Percentiles rank a stretch among this genome's conserved stretches.
Evolutionary conservation across 805 yeast species (phyloP).

Genomic region (Debaryomyces tyrocola): DNA sequence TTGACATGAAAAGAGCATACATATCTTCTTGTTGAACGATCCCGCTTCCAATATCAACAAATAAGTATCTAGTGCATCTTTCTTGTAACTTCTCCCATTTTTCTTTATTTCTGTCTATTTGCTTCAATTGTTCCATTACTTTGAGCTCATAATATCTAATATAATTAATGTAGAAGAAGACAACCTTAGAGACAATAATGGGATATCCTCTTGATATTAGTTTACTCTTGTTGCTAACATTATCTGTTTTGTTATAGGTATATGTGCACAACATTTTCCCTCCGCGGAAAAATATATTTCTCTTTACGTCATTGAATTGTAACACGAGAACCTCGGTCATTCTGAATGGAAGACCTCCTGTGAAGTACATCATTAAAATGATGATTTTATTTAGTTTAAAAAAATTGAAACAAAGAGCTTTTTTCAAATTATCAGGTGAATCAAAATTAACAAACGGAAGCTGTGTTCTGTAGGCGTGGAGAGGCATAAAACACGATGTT

Average conservation of each 20-base stretch:
- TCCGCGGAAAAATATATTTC: neutral
- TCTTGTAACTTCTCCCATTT: neutral
- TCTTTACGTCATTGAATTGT: neutral
- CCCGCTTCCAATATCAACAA: neutral
- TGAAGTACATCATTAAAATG: neutral
- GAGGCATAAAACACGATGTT: too few relatives aligned
- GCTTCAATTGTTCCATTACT: conserved; percentile 1
- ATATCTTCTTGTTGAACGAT: neutral
- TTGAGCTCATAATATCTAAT: neutral
- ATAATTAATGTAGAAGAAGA: neutral
- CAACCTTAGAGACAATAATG: too few relatives aligned
- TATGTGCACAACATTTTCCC: neutral
- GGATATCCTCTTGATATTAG: too few relatives aligned
- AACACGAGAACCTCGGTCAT: neutral
- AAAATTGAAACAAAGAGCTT: neutral
- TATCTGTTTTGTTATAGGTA: too few relatives aligned
- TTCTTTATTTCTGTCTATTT: neutral
- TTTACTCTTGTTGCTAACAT: too few relatives aligned
- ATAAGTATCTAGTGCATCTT: neutral
- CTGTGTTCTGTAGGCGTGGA: too few relatives aligned
- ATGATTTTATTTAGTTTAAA: neutral
- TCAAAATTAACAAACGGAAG: neutral
- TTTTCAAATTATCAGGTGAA: neutral
- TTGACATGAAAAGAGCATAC: neutral
- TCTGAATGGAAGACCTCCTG: neutral